A percentile compares a stretch with the other conserved stretches of the same genome.
phyloP scores from a whole-genome alignment of 352 stramenopile genomes.

The Pythium sp. region DNA sequence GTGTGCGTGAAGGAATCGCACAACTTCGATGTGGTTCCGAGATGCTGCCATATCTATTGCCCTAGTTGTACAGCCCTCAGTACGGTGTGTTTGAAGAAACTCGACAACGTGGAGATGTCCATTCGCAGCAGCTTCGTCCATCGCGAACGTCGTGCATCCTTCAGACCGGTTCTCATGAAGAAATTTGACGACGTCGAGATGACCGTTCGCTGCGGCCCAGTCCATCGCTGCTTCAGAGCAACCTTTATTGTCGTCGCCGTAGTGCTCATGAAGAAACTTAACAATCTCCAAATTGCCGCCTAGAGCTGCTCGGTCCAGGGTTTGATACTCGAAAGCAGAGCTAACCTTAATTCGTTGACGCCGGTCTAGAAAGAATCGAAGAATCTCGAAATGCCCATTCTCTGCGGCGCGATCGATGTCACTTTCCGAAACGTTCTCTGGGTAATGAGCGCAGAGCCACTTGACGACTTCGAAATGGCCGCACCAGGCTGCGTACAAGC shows the following conservation, averaged over 20 bases:
- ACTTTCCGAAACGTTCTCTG: not conserved
- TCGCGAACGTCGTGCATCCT: not conserved
- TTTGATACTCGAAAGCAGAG: not conserved
- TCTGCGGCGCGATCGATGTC: not conserved
- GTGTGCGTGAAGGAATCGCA: not conserved
- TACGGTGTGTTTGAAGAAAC: not conserved
- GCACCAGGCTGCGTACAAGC: not conserved
- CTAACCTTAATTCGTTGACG: not conserved
- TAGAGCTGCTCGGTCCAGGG: not conserved
- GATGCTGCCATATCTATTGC: not conserved
- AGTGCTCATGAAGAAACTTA: not conserved
- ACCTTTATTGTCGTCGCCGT: not conserved
- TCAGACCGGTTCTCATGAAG: not conserved
- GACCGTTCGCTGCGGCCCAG: not conserved
- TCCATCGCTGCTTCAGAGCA: not conserved
- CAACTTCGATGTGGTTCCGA: not conserved
- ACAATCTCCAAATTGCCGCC: not conserved
- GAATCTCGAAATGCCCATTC: not conserved
- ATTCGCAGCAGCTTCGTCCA: not conserved
- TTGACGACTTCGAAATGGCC: not conserved
- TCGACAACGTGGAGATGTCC: not conserved
- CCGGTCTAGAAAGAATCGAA: not conserved
- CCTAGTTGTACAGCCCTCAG: not conserved
- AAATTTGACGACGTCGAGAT: not conserved
- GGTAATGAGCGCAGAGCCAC: not conserved